Evolutionary conservation across 1,284 basidiomycete species (phyloP).

Genomic region (Ustilago shanxiensis): DNA sequence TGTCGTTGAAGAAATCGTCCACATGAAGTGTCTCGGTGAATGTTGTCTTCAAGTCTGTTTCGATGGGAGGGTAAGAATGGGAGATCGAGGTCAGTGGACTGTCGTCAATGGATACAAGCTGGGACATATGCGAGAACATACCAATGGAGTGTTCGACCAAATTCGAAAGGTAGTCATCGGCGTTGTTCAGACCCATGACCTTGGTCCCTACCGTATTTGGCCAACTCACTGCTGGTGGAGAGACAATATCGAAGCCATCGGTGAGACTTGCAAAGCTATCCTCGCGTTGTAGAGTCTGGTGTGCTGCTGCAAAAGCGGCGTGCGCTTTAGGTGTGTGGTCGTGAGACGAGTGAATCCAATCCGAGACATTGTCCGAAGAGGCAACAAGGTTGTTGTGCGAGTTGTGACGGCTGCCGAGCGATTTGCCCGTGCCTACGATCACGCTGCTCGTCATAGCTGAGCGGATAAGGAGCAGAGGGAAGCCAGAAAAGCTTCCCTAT

Average conservation of each 20-base stretch:
- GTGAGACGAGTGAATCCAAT: slow-evolving; percentile 33
- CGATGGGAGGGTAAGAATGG: not conserved
- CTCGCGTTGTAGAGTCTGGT: slow-evolving; percentile 20
- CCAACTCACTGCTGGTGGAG: slow-evolving; percentile 30
- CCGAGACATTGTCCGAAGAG: slow-evolving; percentile 35
- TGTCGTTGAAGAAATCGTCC: slow-evolving; percentile 51
- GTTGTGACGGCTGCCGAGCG: slow-evolving; percentile 52
- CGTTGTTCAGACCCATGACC: slow-evolving; percentile 33
- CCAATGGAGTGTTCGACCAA: slow-evolving; percentile 40
- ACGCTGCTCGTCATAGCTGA: slow-evolving; percentile 40
- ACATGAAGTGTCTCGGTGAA: slow-evolving; percentile 46
- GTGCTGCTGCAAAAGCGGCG: not conserved
- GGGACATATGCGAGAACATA: slow-evolving; percentile 3
- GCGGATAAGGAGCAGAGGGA: slow-evolving; percentile 9
- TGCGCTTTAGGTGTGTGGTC: slow-evolving; percentile 40
- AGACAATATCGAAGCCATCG: slow-evolving; percentile 51
- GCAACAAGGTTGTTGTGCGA: slow-evolving; percentile 43
- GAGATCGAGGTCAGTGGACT: not conserved
- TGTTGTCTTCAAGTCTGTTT: slow-evolving; percentile 39
- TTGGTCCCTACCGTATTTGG: slow-evolving; percentile 29
- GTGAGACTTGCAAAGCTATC: slow-evolving; percentile 40
- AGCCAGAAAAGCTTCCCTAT: slow-evolving; percentile 19
- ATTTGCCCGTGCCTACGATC: slow-evolving; percentile 24
- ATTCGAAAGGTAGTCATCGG: slow-evolving; percentile 36
- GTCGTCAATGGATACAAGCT: not conserved